Base-by-base conservation (phyloP, 805 yeast species). In the Candida hungchunana region DNA sequence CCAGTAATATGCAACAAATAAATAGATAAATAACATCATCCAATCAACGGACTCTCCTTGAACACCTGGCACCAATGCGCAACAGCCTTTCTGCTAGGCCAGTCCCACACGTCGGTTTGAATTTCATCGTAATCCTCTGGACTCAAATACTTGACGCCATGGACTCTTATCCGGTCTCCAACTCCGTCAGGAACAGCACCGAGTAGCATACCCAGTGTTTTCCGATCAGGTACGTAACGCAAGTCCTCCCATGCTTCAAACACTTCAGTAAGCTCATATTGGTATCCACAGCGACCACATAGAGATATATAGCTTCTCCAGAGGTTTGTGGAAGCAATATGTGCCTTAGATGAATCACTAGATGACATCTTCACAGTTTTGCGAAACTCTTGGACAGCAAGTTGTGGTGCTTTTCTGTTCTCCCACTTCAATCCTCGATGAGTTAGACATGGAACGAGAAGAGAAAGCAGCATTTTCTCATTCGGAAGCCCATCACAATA, bases 311-410 rank as follows among this genome's bases (percentile, higher is more conserved):
- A 82, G n/a, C 56, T 48, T 15, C 61, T 62, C 69, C 86, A 70
- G 20, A 79, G 54, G 16, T 54, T 53, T 29, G 67, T 66, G 5
- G 66, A 58, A 0, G 84, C 82, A n/a, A 56, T 24, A 32, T 59
- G 53, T 5, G 48, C 42, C 10, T 38, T 43, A 21, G 47, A 48
- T 5, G 47, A 14, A 9, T 42, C 42, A 2, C 48, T 46, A 18
- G 39, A 42, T 0, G 61, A 46, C n/a, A 57, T 67, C 26, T 71
- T 59, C 1, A 66, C 63, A 46, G 58, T 54, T 18, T 42, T 42
- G 38, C 73, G 67, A 55, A 80, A 73, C 51, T 80, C 84, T 25
- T 63, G 67, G 3, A 77, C 64, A 0, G 83, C 78, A 18, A 77
- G 63, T 46, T 79, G 85, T 1, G 80, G 63, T 0, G 88, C 83